A percentile compares a stretch with the other conserved stretches of the same genome.
phyloP scores from a whole-genome alignment of 2,329 filamentous ascomycete species.

The Fusarium nisikadoi region DNA sequence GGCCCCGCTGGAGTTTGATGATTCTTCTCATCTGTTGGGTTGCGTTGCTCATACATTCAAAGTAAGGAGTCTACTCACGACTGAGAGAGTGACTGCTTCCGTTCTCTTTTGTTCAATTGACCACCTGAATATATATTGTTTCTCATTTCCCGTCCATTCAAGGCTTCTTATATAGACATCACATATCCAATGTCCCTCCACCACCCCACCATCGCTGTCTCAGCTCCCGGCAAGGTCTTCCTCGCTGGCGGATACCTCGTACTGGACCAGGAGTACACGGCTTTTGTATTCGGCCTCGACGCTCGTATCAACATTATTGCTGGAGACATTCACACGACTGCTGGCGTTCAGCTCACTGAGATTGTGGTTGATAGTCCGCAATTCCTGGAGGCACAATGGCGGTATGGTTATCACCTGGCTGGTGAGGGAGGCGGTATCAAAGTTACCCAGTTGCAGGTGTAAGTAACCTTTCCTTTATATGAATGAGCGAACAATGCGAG shows the following conservation, averaged over 20 bases:
- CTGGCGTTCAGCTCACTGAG: conserved; percentile 73
- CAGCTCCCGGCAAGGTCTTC: conserved; percentile 95
- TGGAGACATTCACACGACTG: conserved; percentile 65
- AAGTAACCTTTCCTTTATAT: conserved; percentile 55
- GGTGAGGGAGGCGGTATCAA: conserved; percentile 81
- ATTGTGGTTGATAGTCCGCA: conserved; percentile 93
- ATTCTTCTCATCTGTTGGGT: conserved; percentile 26
- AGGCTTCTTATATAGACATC: background rate
- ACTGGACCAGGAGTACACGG: conserved; percentile 87
- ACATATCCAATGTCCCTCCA: conserved; percentile 29
- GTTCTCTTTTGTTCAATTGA: too few species aligned
- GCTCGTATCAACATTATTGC: conserved; percentile 75
- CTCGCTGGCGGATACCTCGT: conserved; percentile 95
- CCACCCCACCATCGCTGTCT: conserved; percentile 69
- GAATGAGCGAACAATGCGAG: background rate
- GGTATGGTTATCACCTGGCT: conserved; percentile 80
- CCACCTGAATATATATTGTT: too few species aligned
- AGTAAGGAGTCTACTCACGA: conserved; percentile 33
- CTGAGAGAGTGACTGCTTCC: background rate
- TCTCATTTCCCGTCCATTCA: background rate
- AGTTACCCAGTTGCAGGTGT: conserved; percentile 83
- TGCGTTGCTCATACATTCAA: conserved; percentile 14
- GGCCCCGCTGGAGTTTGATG: conserved; percentile 37
- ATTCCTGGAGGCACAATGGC: conserved; percentile 87
- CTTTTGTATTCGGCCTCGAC: conserved; percentile 74